Conservation (phyloP, 1,284 basidiomycete species). For the Crucibulum parvulum region DNA sequence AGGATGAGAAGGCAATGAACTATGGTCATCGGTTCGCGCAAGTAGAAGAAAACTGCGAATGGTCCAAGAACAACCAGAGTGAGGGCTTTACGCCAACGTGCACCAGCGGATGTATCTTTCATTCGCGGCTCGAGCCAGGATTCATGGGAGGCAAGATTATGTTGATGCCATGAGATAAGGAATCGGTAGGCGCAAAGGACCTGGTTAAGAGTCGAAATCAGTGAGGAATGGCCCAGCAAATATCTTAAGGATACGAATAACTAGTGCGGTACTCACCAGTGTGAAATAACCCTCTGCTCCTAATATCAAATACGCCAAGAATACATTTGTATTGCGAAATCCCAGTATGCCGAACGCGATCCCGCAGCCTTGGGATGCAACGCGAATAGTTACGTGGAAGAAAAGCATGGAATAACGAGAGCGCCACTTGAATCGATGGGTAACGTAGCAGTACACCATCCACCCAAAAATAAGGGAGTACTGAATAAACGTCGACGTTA, state of each 20-base stretch:
- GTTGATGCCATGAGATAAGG: slow-evolving; percentile 41
- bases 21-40: slow-evolving; percentile 27
- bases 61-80: slow-evolving; percentile 18
- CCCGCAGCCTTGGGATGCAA: slow-evolving; percentile 38
- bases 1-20: slow-evolving; percentile 6
- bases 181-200: slow-evolving; percentile 39
- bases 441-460: slow-evolving; percentile 29
- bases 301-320: slow-evolving; percentile 37
- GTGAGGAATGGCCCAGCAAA: neutral
- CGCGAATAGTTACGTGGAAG: slow-evolving; percentile 36
- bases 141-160: slow-evolving; percentile 30
- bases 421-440: slow-evolving; percentile 24
- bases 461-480: slow-evolving; percentile 32
- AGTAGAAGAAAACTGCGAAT: slow-evolving; percentile 8
- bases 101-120: slow-evolving; percentile 5
- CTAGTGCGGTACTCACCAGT: slow-evolving; percentile 1
- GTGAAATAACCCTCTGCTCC: slow-evolving; percentile 15
- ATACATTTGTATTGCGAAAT: slow-evolving; percentile 25
- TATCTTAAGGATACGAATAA: neutral
- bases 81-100: slow-evolving; percentile 16
- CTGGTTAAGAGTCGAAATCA: slow-evolving; percentile 2
- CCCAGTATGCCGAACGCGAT: slow-evolving; percentile 37
- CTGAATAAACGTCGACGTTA: slow-evolving; percentile 3
- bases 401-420: slow-evolving; percentile 35
- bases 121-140: slow-evolving; percentile 40